phyloP scores from a whole-genome alignment of 257 asterid species.

The Knoxia roxburghii region DNA sequence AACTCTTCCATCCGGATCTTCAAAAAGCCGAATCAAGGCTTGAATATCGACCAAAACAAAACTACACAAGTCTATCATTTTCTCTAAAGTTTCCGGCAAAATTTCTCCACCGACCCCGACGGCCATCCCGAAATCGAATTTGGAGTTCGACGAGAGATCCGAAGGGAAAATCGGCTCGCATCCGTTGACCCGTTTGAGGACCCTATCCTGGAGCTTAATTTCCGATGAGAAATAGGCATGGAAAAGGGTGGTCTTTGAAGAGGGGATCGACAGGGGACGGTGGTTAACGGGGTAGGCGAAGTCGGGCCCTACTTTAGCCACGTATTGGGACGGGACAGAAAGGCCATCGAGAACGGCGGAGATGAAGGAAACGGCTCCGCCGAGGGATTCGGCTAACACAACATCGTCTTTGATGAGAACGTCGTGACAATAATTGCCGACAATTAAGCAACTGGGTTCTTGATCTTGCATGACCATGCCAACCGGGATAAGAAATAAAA shows the following conservation, averaged over 20 bases:
- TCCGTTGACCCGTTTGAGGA: conserved; percentile 54
- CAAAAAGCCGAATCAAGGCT: conserved; percentile 69
- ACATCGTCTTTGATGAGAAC: conserved; percentile 61
- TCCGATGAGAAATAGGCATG: conserved; percentile 75
- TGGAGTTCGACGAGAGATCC: conserved; percentile 49
- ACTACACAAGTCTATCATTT: conserved; percentile 64
- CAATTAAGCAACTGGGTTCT: conserved; percentile 44
- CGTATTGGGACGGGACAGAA: conserved; percentile 42
- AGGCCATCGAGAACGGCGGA: conserved; percentile 75
- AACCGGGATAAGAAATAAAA: neutral
- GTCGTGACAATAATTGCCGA: conserved; percentile 95
- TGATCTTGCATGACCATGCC: conserved; percentile 20
- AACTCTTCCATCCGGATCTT: conserved; percentile 60
- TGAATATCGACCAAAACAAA: conserved; percentile 85
- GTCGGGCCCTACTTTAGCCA: conserved; percentile 76
- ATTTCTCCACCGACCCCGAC: conserved; percentile 95
- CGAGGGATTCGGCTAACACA: conserved; percentile 68
- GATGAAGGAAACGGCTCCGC: conserved; percentile 90
- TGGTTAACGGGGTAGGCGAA: conserved; percentile 55
- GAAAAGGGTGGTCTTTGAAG: conserved; percentile 62
- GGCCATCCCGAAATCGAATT: conserved; percentile 71
- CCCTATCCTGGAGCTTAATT: conserved; percentile 62
- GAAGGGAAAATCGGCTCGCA: conserved; percentile 59
- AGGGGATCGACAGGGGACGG: conserved; percentile 32
- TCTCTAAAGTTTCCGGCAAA: conserved; percentile 63